A percentile compares a stretch with the other conserved stretches of the same genome.
phyloP scores from a whole-genome alignment of 768 basidiomycete genomes.

The Hirschioporus abietinus region DNA sequence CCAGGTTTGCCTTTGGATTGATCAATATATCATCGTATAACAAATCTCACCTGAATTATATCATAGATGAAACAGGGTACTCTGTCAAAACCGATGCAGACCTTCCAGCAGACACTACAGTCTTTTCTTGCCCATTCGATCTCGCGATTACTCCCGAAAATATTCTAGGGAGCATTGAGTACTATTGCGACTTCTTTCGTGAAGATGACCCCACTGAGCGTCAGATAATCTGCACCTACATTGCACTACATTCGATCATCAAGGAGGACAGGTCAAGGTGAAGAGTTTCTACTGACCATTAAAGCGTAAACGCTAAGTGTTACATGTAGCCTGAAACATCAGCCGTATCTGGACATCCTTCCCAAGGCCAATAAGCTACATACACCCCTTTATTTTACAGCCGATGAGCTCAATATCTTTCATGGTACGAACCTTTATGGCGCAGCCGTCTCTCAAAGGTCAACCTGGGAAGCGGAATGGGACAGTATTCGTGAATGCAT shows the following conservation, averaged over 20 bases:
- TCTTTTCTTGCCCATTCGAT: conserved; percentile 64
- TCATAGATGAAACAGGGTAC: conserved; percentile 31
- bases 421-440: conserved; percentile 78
- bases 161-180: conserved; percentile 38
- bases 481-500: conserved; percentile 41
- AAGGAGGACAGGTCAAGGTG: conserved; percentile 30
- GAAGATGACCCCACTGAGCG: conserved; percentile 47
- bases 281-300: conserved; percentile 8
- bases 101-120: conserved; percentile 44
- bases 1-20: conserved; percentile 29
- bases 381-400: conserved; percentile 72
- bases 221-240: conserved; percentile 63
- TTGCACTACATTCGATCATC: conserved; percentile 58
- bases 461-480: conserved; percentile 63
- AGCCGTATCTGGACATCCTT: conserved; percentile 62
- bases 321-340: conserved; percentile 31
- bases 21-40: neutral
- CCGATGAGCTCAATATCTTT: conserved; percentile 57
- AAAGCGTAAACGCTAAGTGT: neutral
- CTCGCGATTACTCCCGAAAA: conserved; percentile 56
- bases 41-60: conserved; percentile 1
- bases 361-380: conserved; percentile 51
- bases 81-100: conserved; percentile 43
- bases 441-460: conserved; percentile 63
- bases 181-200: conserved; percentile 28